Evolutionary conservation across 108 stramenopile genomes (phyloP).

Genomic region (Conticribra weissflogii): DNA sequence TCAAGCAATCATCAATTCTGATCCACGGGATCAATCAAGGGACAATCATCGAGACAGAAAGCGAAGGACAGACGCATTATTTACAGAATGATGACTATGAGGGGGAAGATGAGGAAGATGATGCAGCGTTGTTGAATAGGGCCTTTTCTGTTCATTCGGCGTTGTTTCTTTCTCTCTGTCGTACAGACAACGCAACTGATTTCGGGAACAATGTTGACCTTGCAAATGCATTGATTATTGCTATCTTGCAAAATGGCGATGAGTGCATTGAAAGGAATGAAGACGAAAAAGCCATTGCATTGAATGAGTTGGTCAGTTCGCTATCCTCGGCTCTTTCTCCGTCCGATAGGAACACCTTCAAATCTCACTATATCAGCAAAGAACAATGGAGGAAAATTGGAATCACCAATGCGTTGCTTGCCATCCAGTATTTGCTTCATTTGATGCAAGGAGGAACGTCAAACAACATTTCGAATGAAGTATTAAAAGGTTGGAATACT

Average conservation of each 20-base stretch:
- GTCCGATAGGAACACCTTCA: slow-evolving; percentile 5
- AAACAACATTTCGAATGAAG: neutral
- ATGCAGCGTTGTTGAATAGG: slow-evolving; percentile 35
- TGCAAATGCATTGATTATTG: neutral
- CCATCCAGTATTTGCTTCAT: slow-evolving; percentile 31
- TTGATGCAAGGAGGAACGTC: neutral
- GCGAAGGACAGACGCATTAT: neutral
- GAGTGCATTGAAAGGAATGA: neutral
- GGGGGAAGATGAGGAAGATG: slow-evolving; percentile 37
- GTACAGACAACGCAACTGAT: too few relatives aligned
- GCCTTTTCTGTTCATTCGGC: slow-evolving; percentile 43
- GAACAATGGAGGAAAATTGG: slow-evolving; percentile 25
- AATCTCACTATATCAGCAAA: slow-evolving; percentile 9
- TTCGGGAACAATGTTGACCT: too few relatives aligned
- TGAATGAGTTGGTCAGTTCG: slow-evolving; percentile 2
- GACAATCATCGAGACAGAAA: neutral
- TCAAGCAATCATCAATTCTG: slow-evolving; percentile 19
- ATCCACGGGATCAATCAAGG: slow-evolving; percentile 21
- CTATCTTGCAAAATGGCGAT: neutral
- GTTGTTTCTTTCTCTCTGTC: slow-evolving; percentile 19
- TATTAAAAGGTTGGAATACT: slow-evolving; percentile 27
- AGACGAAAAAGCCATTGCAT: slow-evolving; percentile 5
- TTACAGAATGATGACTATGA: slow-evolving; percentile 4
- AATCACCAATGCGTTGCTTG: slow-evolving; percentile 36
- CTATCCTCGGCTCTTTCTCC: slow-evolving; percentile 19